These are phyloP conservation scores for Aspergillus sp. DNA, from an alignment of 2,329 filamentous ascomycete genomes.

Conservation along the genomic window DNA sequence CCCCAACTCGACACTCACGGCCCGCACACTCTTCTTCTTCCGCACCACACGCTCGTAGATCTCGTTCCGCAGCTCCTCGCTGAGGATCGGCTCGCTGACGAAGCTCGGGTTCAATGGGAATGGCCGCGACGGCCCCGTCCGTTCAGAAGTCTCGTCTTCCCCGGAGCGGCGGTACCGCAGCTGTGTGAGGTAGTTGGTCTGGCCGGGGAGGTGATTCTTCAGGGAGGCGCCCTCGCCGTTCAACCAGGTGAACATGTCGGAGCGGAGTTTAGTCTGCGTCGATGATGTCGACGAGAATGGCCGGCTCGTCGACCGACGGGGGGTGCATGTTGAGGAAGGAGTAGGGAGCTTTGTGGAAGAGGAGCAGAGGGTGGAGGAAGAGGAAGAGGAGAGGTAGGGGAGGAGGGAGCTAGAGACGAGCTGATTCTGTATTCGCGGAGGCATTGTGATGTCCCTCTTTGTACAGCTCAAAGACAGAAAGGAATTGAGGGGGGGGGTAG, in stretches of 20 bases:
- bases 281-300: slow-evolving; percentile 34
- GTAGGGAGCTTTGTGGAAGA: slow-evolving; percentile 8
- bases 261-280: slow-evolving; percentile 50
- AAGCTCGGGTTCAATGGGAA: slow-evolving; percentile 76
- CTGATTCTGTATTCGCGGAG: slow-evolving; percentile 39
- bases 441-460: slow-evolving; percentile 26
- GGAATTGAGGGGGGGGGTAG: background rate
- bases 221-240: slow-evolving; percentile 36
- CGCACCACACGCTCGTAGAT: slow-evolving; percentile 69
- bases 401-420: slow-evolving; percentile 34
- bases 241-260: slow-evolving; percentile 60
- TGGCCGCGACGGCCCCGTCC: slow-evolving; percentile 46
- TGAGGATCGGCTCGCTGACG: slow-evolving; percentile 69
- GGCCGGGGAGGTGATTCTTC: slow-evolving; percentile 31
- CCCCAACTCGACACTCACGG: slow-evolving; percentile 72
- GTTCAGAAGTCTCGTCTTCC: too few species aligned
- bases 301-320: slow-evolving; percentile 23
- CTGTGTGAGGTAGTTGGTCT: slow-evolving; percentile 31
- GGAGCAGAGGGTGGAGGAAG: slow-evolving; percentile 21
- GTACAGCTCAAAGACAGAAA: background rate
- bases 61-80: slow-evolving; percentile 68
- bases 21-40: slow-evolving; percentile 68
- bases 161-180: slow-evolving; percentile 3
- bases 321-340: slow-evolving; percentile 11
- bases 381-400: slow-evolving; percentile 31